Conservation (phyloP, 768 basidiomycete genomes). For the Hericium alpestre region DNA sequence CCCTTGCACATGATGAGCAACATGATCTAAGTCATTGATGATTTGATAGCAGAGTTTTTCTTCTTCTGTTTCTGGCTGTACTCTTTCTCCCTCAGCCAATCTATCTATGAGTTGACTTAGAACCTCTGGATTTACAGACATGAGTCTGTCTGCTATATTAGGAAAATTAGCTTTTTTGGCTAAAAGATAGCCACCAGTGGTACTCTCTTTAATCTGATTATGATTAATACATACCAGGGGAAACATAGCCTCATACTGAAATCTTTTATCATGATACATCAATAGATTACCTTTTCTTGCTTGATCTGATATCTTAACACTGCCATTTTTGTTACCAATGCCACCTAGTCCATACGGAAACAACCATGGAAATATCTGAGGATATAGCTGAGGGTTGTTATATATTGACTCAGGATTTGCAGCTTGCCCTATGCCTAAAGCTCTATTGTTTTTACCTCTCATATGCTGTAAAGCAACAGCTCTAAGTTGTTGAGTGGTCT, state of each 20-base stretch:
- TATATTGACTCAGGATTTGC: slow-evolving; percentile 6
- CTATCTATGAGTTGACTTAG: slow-evolving; percentile 1
- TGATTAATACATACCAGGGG: slow-evolving; percentile 14
- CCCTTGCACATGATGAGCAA: slow-evolving; percentile 8
- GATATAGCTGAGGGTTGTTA: slow-evolving; percentile 10
- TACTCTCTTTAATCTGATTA: slow-evolving; percentile 11
- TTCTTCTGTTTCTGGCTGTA: slow-evolving; percentile 1
- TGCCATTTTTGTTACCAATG: neutral
- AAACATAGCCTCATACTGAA: slow-evolving; percentile 12
- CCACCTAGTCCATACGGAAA: slow-evolving; percentile 13
- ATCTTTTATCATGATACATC: slow-evolving; percentile 14
- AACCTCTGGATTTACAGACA: neutral
- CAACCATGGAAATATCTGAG: slow-evolving; percentile 12
- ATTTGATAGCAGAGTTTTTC: slow-evolving; percentile 8
- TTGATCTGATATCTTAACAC: neutral
- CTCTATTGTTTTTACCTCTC: neutral
- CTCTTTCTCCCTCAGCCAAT: neutral
- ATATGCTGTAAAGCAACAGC: slow-evolving; percentile 5
- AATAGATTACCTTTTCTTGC: slow-evolving; percentile 3
- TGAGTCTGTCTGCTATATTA: slow-evolving; percentile 1
- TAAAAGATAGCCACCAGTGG: slow-evolving; percentile 9
- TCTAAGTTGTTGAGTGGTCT: neutral
- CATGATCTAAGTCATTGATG: slow-evolving; percentile 9
- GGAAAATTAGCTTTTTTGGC: slow-evolving; percentile 3
- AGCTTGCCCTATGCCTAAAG: neutral